Evolutionary conservation across 1,284 basidiomycete species (phyloP).

Genomic region (Lentinula novae-zelandiae): DNA sequence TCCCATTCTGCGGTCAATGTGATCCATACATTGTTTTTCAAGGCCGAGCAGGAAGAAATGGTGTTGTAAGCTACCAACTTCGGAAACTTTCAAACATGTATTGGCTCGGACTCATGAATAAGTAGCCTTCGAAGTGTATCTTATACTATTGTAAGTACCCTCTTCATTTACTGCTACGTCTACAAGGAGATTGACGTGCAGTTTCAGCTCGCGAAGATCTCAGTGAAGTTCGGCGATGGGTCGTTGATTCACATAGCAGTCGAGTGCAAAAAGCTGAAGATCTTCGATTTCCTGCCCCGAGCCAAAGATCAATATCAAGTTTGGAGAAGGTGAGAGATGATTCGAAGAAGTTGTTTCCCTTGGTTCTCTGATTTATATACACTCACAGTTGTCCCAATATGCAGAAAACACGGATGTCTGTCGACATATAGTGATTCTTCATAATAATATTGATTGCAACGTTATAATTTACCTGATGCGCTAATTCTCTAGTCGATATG

Average conservation of each 20-base stretch:
- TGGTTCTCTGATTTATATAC: background rate
- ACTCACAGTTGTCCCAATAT: slow-evolving; percentile 55
- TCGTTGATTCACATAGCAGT: slow-evolving; percentile 44
- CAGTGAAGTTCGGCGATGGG: slow-evolving; percentile 46
- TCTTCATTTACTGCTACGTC: background rate
- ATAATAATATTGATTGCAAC: background rate
- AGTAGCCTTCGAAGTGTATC: slow-evolving; percentile 75
- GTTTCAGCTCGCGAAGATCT: slow-evolving; percentile 76
- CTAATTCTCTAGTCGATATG: slow-evolving; percentile 57
- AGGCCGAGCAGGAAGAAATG: slow-evolving; percentile 85
- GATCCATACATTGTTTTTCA: background rate
- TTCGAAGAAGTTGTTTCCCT: slow-evolving; percentile 1
- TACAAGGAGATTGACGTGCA: background rate
- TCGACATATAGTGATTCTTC: slow-evolving; percentile 66
- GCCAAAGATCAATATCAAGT: slow-evolving; percentile 64
- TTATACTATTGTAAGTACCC: slow-evolving; percentile 72
- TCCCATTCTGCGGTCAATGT: background rate
- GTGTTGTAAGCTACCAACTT: slow-evolving; percentile 45
- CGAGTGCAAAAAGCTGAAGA: slow-evolving; percentile 37
- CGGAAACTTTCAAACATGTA: background rate
- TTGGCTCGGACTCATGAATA: background rate
- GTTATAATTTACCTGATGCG: background rate
- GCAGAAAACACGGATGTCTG: slow-evolving; percentile 64
- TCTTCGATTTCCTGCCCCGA: slow-evolving; percentile 53
- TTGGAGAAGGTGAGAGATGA: slow-evolving; percentile 50